These are phyloP conservation scores for Pyrenophora seminiperda DNA, from an alignment of 2,329 filamentous ascomycete genomes.

Conservation along the genomic window DNA sequence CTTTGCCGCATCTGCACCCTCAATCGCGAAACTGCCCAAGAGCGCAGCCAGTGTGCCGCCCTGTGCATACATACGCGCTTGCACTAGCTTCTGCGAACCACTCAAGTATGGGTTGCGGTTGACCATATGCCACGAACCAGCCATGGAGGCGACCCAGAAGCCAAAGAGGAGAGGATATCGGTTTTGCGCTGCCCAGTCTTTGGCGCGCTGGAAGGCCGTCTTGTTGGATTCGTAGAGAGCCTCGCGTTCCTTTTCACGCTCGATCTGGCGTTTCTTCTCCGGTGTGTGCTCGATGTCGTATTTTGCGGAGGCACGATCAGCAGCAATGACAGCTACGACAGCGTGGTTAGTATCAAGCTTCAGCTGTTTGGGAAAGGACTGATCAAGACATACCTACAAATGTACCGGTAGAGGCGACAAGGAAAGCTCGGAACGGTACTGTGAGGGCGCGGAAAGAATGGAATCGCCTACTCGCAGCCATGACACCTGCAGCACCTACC, in stretches of 20 bases:
- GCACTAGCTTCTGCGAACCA: slow-evolving; percentile 84
- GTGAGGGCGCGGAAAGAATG: slow-evolving; percentile 80
- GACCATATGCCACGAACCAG: slow-evolving; percentile 73
- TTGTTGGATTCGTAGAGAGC: slow-evolving; percentile 59
- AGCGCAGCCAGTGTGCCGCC: slow-evolving; percentile 84
- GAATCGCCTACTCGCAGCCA: slow-evolving; percentile 72
- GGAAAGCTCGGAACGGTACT: slow-evolving; percentile 87
- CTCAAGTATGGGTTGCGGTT: slow-evolving; percentile 76
- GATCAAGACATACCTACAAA: slow-evolving; percentile 66
- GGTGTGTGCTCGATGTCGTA: slow-evolving; percentile 76
- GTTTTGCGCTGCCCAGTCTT: slow-evolving; percentile 77
- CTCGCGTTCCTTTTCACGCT: slow-evolving; percentile 44
- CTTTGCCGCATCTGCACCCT: slow-evolving; percentile 76
- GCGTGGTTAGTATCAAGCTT: slow-evolving; percentile 16
- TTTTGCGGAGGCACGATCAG: slow-evolving; percentile 72
- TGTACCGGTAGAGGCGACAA: slow-evolving; percentile 79
- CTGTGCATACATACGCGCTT: slow-evolving; percentile 93
- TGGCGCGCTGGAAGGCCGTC: slow-evolving; percentile 62
- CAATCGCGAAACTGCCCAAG: slow-evolving; percentile 80
- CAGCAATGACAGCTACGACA: slow-evolving; percentile 72
- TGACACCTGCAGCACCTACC: slow-evolving; percentile 69
- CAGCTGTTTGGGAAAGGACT: neutral
- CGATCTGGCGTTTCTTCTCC: slow-evolving; percentile 39
- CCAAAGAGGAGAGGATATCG: slow-evolving; percentile 84
- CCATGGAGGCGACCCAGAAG: slow-evolving; percentile 83